Conservation (phyloP, 75 land plant species). For the Sequoia sempervirens region DNA sequence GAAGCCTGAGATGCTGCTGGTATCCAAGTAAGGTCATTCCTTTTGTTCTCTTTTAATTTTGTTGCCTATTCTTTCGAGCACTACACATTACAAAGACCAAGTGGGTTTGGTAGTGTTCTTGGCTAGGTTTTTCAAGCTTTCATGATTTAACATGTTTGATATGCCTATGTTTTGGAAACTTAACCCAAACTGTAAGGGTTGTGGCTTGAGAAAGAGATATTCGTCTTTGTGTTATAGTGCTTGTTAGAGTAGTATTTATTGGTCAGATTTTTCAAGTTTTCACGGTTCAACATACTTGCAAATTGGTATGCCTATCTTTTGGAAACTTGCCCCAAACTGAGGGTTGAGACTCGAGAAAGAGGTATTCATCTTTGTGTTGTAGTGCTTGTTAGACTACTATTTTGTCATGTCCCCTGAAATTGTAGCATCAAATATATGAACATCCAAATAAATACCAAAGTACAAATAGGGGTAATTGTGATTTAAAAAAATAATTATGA, state of each 20-base stretch:
- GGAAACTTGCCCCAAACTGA: no score
- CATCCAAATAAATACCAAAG: no score
- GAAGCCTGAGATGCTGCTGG: constrained; percentile 73
- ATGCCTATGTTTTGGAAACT: neutral
- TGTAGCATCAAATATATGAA: no score
- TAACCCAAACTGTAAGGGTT: neutral
- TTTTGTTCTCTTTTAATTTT: neutral
- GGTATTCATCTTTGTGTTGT: no score
- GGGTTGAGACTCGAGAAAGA: no score
- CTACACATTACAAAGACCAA: neutral
- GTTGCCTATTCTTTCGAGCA: neutral
- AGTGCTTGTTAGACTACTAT: no score
- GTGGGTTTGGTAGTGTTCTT: neutral
- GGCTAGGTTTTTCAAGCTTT: neutral
- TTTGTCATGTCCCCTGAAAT: no score
- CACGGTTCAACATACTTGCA: neutral
- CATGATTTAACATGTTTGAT: neutral
- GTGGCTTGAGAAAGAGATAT: neutral
- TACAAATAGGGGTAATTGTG: no score
- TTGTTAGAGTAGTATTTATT: no score
- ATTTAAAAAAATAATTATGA: no score
- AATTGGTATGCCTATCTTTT: neutral
- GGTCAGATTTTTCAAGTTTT: neutral
- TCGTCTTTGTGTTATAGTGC: no score
- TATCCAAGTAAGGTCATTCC: constrained; percentile 39